These are phyloP conservation scores for Acanthamoeba triangularis DNA, from an alignment of 208 protist genomes.

Conservation along the genomic window DNA sequence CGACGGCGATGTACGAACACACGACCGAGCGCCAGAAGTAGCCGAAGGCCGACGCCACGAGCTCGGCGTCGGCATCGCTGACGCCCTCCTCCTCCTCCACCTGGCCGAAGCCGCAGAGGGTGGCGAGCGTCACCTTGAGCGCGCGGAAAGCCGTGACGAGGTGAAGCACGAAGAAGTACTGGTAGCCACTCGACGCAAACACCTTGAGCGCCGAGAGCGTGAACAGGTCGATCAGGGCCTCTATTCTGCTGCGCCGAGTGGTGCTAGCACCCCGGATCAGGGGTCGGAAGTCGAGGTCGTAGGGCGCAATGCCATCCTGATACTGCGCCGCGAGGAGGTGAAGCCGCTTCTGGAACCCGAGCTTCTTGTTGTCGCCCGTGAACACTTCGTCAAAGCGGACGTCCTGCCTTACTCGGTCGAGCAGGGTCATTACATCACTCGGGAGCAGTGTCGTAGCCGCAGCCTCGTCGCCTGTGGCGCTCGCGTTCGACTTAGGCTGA, in stretches of 20 bases:
- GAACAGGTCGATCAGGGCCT: conserved; percentile 15
- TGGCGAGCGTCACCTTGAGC: not conserved
- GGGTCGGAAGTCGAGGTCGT: conserved; percentile 23
- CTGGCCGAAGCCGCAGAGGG: not conserved
- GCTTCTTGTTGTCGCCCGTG: not conserved
- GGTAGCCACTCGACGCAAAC: conserved; percentile 7
- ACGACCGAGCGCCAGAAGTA: conserved; percentile 55
- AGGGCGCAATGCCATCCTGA: not conserved
- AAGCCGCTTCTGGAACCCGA: conserved; percentile 12
- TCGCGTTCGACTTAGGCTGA: not conserved
- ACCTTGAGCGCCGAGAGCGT: conserved; percentile 13
- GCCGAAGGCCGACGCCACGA: not conserved
- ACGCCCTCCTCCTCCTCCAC: not conserved
- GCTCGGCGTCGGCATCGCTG: not conserved
- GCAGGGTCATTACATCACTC: not conserved
- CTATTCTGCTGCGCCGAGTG: not conserved
- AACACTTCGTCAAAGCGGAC: not conserved
- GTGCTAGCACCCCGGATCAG: not conserved
- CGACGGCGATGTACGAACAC: conserved; percentile 61
- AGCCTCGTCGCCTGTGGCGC: not conserved
- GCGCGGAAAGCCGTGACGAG: conserved; percentile 41
- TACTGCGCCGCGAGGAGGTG: not conserved
- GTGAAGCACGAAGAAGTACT: conserved; percentile 62
- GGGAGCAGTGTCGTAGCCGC: not conserved
- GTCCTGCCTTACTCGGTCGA: not conserved